These are phyloP conservation scores for Dittrichia graveolens DNA, from an alignment of 129 eudicot species.

Conservation along the genomic window DNA sequence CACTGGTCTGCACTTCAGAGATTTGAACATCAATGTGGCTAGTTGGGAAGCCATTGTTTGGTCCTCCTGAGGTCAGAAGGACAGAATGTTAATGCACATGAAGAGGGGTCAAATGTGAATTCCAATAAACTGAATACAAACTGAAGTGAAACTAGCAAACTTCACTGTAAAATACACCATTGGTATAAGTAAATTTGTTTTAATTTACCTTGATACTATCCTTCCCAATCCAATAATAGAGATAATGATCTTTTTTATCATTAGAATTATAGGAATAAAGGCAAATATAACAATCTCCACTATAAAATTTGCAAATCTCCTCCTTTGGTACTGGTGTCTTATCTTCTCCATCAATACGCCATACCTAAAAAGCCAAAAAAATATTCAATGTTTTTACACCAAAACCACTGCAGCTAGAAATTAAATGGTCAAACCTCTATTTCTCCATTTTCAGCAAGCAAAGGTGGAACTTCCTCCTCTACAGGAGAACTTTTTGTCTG, in stretches of 20 bases:
- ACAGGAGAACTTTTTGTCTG: constrained; percentile 70
- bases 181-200: not conserved
- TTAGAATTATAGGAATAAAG: constrained; percentile 79
- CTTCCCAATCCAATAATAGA: constrained; percentile 95
- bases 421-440: constrained; percentile 59
- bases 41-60: constrained; percentile 59
- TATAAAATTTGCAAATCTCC: constrained; percentile 82
- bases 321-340: constrained; percentile 75
- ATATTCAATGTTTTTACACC: constrained; percentile 14
- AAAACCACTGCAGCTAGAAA: not conserved
- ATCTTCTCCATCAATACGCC: constrained; percentile 78
- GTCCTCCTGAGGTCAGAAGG: constrained; percentile 64
- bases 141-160: not conserved
- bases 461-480: constrained; percentile 83
- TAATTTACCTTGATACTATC: constrained; percentile 84
- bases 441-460: constrained; percentile 89
- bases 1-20: constrained; percentile 76
- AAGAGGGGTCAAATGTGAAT: not conserved
- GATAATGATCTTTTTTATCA: constrained; percentile 80
- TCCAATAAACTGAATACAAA: not conserved
- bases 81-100: not conserved
- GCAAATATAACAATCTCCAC: constrained; percentile 96
- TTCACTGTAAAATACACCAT: not conserved
- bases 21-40: constrained; percentile 74
- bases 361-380: constrained; percentile 52